phyloP scores from a whole-genome alignment of 495 filamentous ascomycete genomes.

The Penicillium turbatum region DNA sequence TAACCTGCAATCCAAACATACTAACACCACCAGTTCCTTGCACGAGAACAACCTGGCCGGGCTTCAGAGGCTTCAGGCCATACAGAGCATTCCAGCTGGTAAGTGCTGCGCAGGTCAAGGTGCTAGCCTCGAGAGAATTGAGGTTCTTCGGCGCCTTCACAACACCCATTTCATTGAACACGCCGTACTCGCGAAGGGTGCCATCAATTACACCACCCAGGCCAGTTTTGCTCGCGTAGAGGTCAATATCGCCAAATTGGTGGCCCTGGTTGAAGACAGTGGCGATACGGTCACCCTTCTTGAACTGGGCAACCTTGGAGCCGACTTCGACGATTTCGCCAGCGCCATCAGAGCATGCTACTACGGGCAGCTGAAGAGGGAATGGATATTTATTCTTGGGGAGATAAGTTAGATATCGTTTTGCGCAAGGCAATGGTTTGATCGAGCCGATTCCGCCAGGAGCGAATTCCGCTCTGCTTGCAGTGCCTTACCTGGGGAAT shows the following conservation, averaged over 20 bases:
- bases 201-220: constrained; percentile 71
- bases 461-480: background rate
- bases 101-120: constrained; percentile 67
- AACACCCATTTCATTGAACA: constrained; percentile 65
- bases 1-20: constrained; percentile 68
- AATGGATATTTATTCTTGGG: constrained; percentile 65
- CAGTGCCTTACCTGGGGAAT: constrained; percentile 55
- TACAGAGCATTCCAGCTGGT: constrained; percentile 84
- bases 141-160: constrained; percentile 62
- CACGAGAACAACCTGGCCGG: constrained; percentile 68
- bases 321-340: constrained; percentile 69
- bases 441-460: background rate
- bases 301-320: constrained; percentile 60
- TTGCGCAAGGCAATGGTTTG: background rate
- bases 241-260: constrained; percentile 54
- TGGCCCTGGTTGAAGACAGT: constrained; percentile 81
- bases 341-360: constrained; percentile 74
- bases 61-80: constrained; percentile 60
- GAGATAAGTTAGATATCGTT: background rate
- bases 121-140: constrained; percentile 57
- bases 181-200: constrained; percentile 65
- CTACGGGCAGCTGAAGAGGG: constrained; percentile 50
- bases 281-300: constrained; percentile 65
- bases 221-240: constrained; percentile 44
- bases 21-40: constrained; percentile 82